Percentiles rank a stretch among this genome's conserved stretches.
Evolutionary conservation across 371 early-diverging fungal species (phyloP).

Genomic region (Synchytrium microbalum): DNA sequence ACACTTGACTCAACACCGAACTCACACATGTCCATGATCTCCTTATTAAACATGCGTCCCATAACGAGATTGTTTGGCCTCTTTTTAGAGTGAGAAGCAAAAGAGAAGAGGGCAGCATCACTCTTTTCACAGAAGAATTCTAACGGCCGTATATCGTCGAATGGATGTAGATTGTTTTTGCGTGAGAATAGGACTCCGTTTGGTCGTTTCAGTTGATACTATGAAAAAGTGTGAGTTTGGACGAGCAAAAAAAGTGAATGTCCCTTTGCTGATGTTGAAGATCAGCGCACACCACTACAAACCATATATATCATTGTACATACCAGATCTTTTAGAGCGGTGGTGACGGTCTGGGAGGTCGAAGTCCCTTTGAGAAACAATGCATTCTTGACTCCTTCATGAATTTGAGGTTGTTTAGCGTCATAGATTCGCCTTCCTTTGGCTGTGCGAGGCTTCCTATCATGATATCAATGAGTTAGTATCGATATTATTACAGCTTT

Average conservation of each 20-base stretch:
- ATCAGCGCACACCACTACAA: not conserved
- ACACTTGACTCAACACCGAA: slow-evolving; percentile 66
- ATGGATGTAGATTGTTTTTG: slow-evolving; percentile 92
- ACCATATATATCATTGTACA: slow-evolving; percentile 4
- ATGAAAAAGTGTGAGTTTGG: slow-evolving; percentile 1
- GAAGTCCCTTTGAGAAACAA: slow-evolving; percentile 80
- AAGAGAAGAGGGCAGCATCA: slow-evolving; percentile 80
- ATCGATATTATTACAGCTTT: no score
- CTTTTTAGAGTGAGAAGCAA: slow-evolving; percentile 92
- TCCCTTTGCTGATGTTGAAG: not conserved
- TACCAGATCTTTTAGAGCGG: slow-evolving; percentile 85
- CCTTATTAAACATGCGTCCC: slow-evolving; percentile 84
- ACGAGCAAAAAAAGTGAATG: not conserved
- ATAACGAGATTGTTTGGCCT: slow-evolving; percentile 89
- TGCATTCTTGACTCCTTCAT: slow-evolving; percentile 85
- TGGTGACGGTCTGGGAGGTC: slow-evolving; percentile 75
- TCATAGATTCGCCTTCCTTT: slow-evolving; percentile 68
- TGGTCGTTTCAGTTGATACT: slow-evolving; percentile 87
- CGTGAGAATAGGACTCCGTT: slow-evolving; percentile 80
- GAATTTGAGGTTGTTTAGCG: slow-evolving; percentile 81
- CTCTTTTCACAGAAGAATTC: slow-evolving; percentile 93
- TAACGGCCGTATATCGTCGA: slow-evolving; percentile 83
- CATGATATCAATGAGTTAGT: no score
- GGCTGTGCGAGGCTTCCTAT: slow-evolving; percentile 2
- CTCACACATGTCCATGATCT: slow-evolving; percentile 92